A percentile compares a stretch with the other conserved stretches of the same genome.
phyloP scores from a whole-genome alignment of 2,329 filamentous ascomycete species.

The Raffaelea arxii region DNA sequence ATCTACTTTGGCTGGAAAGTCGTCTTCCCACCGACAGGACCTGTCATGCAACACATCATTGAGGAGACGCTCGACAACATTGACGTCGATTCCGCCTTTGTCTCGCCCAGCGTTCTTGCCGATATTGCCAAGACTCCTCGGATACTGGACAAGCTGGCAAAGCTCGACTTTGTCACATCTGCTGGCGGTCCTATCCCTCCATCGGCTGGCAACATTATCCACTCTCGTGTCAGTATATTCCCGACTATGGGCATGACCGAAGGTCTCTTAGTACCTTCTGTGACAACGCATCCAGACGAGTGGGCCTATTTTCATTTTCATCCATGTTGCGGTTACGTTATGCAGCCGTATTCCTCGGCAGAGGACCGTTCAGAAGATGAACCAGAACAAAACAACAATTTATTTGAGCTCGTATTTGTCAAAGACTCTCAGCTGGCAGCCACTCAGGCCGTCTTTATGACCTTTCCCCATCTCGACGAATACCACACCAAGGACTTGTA shows the following conservation, averaged over 20 bases:
- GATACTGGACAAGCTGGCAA: neutral
- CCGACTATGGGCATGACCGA: neutral
- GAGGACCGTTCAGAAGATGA: too few relatives aligned
- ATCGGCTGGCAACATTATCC: neutral
- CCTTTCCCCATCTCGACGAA: constrained; percentile 29
- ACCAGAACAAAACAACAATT: constrained; percentile 20
- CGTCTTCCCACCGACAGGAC: neutral
- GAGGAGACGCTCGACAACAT: constrained; percentile 12
- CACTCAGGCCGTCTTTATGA: constrained; percentile 27
- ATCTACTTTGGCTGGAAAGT: neutral
- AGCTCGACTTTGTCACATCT: neutral
- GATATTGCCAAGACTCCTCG: neutral
- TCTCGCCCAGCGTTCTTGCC: neutral
- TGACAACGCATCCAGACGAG: neutral
- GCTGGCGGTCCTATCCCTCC: neutral
- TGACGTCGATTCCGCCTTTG: constrained; percentile 28
- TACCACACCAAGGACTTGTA: constrained; percentile 36
- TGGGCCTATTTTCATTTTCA: neutral
- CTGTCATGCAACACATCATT: neutral
- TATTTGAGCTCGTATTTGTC: constrained; percentile 28
- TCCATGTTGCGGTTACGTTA: neutral
- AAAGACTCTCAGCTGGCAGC: constrained; percentile 25
- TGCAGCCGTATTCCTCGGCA: neutral
- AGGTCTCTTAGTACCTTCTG: neutral
- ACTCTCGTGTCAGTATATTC: neutral